Evolutionary conservation across 139 green algal species (phyloP), one percentile per base, ranked within the genome.

Genomic region (Chlorella sp.): DNA sequence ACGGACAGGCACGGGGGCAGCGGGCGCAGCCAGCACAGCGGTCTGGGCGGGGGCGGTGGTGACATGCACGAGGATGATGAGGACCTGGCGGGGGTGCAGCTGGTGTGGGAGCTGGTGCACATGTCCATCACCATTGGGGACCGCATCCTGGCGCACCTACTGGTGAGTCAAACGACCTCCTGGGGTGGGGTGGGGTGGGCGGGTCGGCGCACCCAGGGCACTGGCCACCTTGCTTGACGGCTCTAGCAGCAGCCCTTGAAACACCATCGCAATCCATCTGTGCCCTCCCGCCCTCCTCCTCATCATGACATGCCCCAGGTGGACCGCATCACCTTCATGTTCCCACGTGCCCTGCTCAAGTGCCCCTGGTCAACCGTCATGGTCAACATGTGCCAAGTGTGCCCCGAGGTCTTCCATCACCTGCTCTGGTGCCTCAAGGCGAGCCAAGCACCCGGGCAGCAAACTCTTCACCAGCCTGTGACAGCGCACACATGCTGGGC

Each of bases 331-430:
- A 35, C 61, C 35, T 31, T 24, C n/a, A 51, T 51, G 24, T 71
- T 71, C 65, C 65, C 65, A 3, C 5, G 4, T 27, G 65, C 65
- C 4, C 65, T 71, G 34, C 35, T 71, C 35, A 34, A 35, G 22
- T 50, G 29, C 3, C 65, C 65, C 24, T 71, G 65, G 65, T 71
- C 65, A 23, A 71, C 65, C 2, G 65, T 71, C 22, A 71, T 71
- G 65, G 35, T 71, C 23, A 31, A 51, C 2, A 14, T 71, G 65
- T 30, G 65, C 14, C 65, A 71, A 26, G 35, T 31, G 5, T 71
- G 35, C 65, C 65, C 65, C 2, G 35, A 22, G 10, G 65, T 31
- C 2, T 71, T 71, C 65, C 65, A 71, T 35, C 35, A 60, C 33
- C 35, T 71, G 65, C 65, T 71, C 23, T 30, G 29, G 1, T 35